Evolutionary conservation across 768 basidiomycete species (phyloP).

Genomic region (Mycena sanguinolenta): DNA sequence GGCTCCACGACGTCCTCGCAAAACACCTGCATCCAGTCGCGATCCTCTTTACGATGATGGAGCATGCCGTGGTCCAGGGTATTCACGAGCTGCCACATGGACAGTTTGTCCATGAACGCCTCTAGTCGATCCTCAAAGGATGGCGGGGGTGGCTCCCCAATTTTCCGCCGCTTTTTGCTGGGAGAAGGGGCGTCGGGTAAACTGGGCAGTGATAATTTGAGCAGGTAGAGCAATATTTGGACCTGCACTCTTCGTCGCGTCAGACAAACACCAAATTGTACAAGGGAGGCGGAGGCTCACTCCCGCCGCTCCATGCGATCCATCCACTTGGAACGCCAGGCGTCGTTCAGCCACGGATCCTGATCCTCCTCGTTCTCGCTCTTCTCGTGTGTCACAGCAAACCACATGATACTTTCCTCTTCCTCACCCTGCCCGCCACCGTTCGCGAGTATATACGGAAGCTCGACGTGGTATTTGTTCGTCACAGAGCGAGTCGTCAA

Average conservation of each 20-base stretch:
- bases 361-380: conserved; percentile 50
- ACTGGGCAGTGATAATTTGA: conserved; percentile 74
- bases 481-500: conserved; percentile 67
- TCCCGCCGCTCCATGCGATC: conserved; percentile 79
- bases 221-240: conserved; percentile 78
- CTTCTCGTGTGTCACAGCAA: conserved; percentile 73
- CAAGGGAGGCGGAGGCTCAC: conserved; percentile 50
- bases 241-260: conserved; percentile 69
- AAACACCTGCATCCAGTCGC: conserved; percentile 84
- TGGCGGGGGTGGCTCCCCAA: conserved; percentile 34
- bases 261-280: conserved; percentile 6
- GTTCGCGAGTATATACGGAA: conserved; percentile 69
- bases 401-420: conserved; percentile 87
- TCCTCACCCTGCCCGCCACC: conserved; percentile 72
- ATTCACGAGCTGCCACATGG: conserved; percentile 79
- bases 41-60: conserved; percentile 45
- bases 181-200: conserved; percentile 43
- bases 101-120: conserved; percentile 83
- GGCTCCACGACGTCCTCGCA: conserved; percentile 76
- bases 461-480: conserved; percentile 75
- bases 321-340: conserved; percentile 70
- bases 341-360: conserved; percentile 63
- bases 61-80: conserved; percentile 44
- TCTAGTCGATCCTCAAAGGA: conserved; percentile 70
- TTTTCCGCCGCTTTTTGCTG: conserved; percentile 43